A percentile compares a stretch with the other conserved stretches of the same genome.
These are phyloP conservation scores for Yamadazyma friedrichii DNA, from an alignment of 1,139 yeast species.

Conservation along the genomic window DNA sequence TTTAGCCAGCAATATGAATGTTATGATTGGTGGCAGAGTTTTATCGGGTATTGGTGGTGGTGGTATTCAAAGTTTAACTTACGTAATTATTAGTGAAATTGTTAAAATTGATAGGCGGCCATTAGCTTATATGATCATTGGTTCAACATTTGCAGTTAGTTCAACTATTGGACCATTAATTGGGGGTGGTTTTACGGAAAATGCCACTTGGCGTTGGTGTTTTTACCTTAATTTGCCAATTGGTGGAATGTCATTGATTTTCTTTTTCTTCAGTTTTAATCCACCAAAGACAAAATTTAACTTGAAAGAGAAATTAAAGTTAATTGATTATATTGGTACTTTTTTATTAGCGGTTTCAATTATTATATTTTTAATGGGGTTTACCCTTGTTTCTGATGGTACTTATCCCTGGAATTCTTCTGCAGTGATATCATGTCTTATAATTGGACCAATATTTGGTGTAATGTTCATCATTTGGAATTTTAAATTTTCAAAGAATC, in stretches of 20 bases:
- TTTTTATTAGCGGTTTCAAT: slow-evolving; percentile 28
- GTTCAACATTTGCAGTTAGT: slow-evolving; percentile 54
- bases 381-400: slow-evolving; percentile 34
- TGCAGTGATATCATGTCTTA: slow-evolving; percentile 52
- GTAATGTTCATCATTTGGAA: slow-evolving; percentile 48
- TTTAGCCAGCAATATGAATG: slow-evolving; percentile 52
- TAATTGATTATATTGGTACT: slow-evolving; percentile 35
- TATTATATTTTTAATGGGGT: slow-evolving; percentile 30
- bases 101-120: slow-evolving; percentile 62
- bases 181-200: slow-evolving; percentile 65
- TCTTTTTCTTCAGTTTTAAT: slow-evolving; percentile 49
- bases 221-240: slow-evolving; percentile 71
- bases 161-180: slow-evolving; percentile 63
- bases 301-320: slow-evolving; percentile 37
- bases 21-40: slow-evolving; percentile 69
- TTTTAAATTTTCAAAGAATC: slow-evolving; percentile 42
- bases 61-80: slow-evolving; percentile 59
- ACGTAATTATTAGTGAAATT: slow-evolving; percentile 58
- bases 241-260: slow-evolving; percentile 54
- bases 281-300: slow-evolving; percentile 52
- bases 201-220: slow-evolving; percentile 77
- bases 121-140: slow-evolving; percentile 47
- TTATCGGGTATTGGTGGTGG: slow-evolving; percentile 76
- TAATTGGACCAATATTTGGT: slow-evolving; percentile 49
- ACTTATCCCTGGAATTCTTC: slow-evolving; percentile 47